Conservation (phyloP, 306 rosid genomes). For the Hippophae gyantsensis region DNA sequence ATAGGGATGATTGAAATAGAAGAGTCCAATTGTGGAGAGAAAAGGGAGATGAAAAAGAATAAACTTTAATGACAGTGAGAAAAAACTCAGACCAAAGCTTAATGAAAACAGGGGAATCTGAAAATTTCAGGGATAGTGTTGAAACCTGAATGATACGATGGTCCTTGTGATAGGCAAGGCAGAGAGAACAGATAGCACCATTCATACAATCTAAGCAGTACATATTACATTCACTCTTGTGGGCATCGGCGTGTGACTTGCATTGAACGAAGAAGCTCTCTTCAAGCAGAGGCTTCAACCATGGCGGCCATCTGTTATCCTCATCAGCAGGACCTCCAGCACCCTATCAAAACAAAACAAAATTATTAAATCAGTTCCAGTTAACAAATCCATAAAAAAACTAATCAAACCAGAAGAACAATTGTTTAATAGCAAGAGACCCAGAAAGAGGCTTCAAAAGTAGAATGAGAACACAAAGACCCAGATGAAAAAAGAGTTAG, state of each 20-base stretch:
- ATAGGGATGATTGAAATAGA: neutral
- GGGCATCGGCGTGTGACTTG: conserved; percentile 77
- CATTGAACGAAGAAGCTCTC: conserved; percentile 94
- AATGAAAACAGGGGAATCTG: neutral
- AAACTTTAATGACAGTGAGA: conserved; percentile 1
- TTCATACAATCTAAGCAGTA: conserved; percentile 94
- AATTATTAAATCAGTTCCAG: conserved; percentile 4
- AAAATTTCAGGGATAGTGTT: neutral
- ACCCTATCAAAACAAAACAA: conserved; percentile 40
- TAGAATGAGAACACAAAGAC: neutral
- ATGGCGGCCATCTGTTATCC: conserved; percentile 93
- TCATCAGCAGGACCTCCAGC: conserved; percentile 91
- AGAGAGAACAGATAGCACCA: conserved; percentile 87
- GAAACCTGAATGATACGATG: conserved; percentile 86
- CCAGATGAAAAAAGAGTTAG: neutral
- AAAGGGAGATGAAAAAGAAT: conserved; percentile 17
- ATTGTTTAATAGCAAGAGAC: conserved; percentile 4
- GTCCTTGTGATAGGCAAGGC: conserved; percentile 70
- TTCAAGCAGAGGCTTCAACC: conserved; percentile 80
- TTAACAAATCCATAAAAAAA: neutral
- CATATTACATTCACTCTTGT: conserved; percentile 98
- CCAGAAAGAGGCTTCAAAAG: conserved; percentile 8
- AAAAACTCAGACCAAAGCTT: conserved; percentile 5
- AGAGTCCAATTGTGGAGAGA: conserved; percentile 7
- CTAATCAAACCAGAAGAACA: neutral